Percentiles rank a stretch among this genome's conserved stretches.
Evolutionary conservation across 2,329 filamentous ascomycete species (phyloP).

Genomic region (Aspergillus puulaauensis): DNA sequence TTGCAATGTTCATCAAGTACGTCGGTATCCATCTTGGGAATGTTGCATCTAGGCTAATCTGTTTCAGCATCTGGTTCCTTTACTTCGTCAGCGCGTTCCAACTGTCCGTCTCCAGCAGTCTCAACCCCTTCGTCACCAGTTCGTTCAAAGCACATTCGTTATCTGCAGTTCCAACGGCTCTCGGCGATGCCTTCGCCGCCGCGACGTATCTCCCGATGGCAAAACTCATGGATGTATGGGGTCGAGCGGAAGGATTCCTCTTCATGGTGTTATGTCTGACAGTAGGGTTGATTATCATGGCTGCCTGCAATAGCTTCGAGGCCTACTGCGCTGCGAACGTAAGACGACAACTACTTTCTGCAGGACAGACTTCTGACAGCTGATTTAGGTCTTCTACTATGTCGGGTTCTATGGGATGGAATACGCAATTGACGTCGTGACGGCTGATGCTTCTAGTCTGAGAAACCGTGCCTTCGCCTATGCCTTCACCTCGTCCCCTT

Average conservation of each 20-base stretch:
- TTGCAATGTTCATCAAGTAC: conserved; percentile 24
- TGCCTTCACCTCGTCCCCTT: conserved; percentile 62
- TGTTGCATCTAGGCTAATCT: neutral
- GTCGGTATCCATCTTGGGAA: no score
- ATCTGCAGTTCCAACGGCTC: conserved; percentile 52
- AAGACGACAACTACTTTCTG: neutral
- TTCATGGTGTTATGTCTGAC: conserved; percentile 49
- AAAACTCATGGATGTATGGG: conserved; percentile 64
- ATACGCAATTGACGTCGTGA: conserved; percentile 59
- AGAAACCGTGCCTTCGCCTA: conserved; percentile 62
- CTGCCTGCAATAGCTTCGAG: conserved; percentile 57
- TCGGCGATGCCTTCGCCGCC: conserved; percentile 56
- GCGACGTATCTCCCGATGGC: conserved; percentile 61
- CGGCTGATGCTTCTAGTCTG: conserved; percentile 62
- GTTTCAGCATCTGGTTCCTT: conserved; percentile 38
- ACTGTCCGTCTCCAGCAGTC: conserved; percentile 31
- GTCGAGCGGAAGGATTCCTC: conserved; percentile 58
- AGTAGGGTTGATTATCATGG: conserved; percentile 60
- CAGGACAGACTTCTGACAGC: no score
- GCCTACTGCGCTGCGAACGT: conserved; percentile 61
- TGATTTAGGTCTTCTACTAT: conserved; percentile 55
- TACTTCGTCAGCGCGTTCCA: conserved; percentile 40
- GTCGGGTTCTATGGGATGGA: conserved; percentile 57
- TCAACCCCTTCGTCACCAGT: conserved; percentile 52
- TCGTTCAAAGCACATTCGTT: conserved; percentile 53